Evolutionary conservation across 2,329 filamentous ascomycete species (phyloP), one percentile per base, ranked within the genome.

Genomic region (Pseudonectria buxi): DNA sequence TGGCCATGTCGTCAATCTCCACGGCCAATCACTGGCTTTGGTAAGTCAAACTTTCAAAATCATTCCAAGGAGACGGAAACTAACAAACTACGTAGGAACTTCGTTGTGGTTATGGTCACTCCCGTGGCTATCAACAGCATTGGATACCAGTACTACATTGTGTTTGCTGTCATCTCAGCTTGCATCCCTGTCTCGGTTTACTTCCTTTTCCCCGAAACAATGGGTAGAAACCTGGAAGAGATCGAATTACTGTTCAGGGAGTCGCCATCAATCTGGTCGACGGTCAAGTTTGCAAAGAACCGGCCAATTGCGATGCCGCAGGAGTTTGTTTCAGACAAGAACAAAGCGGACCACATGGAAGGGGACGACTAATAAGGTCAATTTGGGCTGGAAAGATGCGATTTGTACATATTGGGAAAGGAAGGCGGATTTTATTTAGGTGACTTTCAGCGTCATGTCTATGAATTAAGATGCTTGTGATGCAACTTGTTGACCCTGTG

Each of bases 51-150:
- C 4, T n/a, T 27, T 24, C 11, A 5, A n/a, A 7, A 4, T 7
- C 14, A 11, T 2, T 5, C 9, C 6, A 14, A 12, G 11, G 11
- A 5, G 6, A 35, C 30, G 44, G 16, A 26, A 9, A 14, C 11
- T 2, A 32, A 44, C 27, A 9, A 10, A 3, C 7, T 5, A n/a
- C 5, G 11, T 12, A 50, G 53, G 45, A 62, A 62, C 49, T 68
- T 72, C 50, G 64, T 65, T 6, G 56, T 64, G 28, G 76, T 81
- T 24, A 68, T 83, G 46, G 71, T 83, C 16, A 83, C 78, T 0
- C 81, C 79, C 0, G 71, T 79, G 1, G 68, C 83, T 4, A 70
- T 84, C 14, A 62, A 74, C 37, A 72, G 73, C 30, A 79, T 72
- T 10, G 64, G 65, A 11, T 78, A 67, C 53, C 69, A 71, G 26